These are phyloP conservation scores for Micractinium sp. DNA, from an alignment of 139 green algal species.

Conservation along the genomic window DNA sequence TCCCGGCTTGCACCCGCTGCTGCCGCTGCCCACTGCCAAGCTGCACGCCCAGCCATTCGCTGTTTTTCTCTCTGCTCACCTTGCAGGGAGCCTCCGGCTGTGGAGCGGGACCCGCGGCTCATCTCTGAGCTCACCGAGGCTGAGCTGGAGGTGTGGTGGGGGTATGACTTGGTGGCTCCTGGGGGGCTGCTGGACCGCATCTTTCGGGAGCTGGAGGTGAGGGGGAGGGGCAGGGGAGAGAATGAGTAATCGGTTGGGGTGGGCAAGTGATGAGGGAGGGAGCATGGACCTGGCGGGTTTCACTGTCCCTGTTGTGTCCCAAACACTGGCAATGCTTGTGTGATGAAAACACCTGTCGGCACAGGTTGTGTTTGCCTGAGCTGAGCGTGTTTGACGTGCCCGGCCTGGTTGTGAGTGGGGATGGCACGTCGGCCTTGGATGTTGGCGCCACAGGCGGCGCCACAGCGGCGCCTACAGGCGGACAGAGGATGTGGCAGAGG, in stretches of 20 bases:
- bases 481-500: not conserved
- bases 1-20: not conserved
- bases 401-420: no score
- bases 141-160: slow-evolving; percentile 68
- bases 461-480: no score
- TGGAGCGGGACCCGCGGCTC: slow-evolving; percentile 29
- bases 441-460: no score
- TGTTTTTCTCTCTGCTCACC: not conserved
- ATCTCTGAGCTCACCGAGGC: slow-evolving; percentile 7
- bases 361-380: no score
- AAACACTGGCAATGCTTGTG: no score
- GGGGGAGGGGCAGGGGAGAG: not conserved
- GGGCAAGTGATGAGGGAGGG: no score
- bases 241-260: not conserved
- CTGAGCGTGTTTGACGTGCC: no score
- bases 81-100: slow-evolving; percentile 9
- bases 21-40: not conserved
- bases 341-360: no score
- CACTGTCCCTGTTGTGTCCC: no score
- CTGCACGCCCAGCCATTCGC: not conserved
- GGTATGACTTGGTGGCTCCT: slow-evolving; percentile 58
- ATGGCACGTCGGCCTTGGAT: no score
- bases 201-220: slow-evolving; percentile 52
- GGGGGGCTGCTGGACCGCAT: slow-evolving; percentile 59
- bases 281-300: no score